Percentiles rank a stretch among this genome's conserved stretches.
phyloP scores from a whole-genome alignment of 805 yeast species.

The Candida anglica region DNA sequence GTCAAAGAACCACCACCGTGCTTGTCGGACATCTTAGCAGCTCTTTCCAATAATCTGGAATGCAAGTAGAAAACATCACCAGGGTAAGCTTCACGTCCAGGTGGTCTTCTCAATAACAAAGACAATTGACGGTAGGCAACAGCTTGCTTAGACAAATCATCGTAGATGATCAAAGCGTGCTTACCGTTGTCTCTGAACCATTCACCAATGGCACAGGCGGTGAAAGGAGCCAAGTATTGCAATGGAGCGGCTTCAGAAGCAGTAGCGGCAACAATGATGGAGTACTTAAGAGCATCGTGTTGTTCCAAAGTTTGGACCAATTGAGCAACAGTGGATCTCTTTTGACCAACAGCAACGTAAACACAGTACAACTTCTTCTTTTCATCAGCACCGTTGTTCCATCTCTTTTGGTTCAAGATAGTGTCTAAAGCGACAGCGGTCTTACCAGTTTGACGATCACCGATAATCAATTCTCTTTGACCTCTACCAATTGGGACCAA shows the following conservation, averaged over 20 bases:
- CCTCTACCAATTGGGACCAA: conserved; percentile 99
- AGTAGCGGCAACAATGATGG: conserved; percentile 98
- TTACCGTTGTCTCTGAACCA: conserved; percentile 99
- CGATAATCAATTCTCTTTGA: conserved; percentile 99
- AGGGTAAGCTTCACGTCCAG: conserved; percentile 96
- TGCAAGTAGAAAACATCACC: conserved; percentile 96
- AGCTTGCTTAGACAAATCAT: conserved; percentile 98
- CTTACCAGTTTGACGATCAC: conserved; percentile 99
- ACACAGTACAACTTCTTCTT: conserved; percentile 98
- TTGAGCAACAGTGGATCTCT: conserved; percentile 99
- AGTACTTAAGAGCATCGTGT: conserved; percentile 95
- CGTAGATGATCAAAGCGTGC: conserved; percentile 95
- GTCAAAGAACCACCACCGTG: conserved; percentile 93
- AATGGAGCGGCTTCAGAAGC: conserved; percentile 99
- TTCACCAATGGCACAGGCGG: conserved; percentile 99
- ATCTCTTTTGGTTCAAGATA: conserved; percentile 97
- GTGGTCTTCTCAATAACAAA: conserved; percentile 93
- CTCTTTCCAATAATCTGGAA: conserved; percentile 94
- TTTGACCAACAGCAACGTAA: conserved; percentile 99
- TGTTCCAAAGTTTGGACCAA: conserved; percentile 98
- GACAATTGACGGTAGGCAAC: conserved; percentile 99
- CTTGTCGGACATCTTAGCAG: conserved; percentile 91
- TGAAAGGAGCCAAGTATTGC: conserved; percentile 99
- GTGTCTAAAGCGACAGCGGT: conserved; percentile 99
- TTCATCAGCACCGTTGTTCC: conserved; percentile 95